Evolutionary conservation across 164 flowering plant species (phyloP).

Genomic region (Vitis vinifera): DNA sequence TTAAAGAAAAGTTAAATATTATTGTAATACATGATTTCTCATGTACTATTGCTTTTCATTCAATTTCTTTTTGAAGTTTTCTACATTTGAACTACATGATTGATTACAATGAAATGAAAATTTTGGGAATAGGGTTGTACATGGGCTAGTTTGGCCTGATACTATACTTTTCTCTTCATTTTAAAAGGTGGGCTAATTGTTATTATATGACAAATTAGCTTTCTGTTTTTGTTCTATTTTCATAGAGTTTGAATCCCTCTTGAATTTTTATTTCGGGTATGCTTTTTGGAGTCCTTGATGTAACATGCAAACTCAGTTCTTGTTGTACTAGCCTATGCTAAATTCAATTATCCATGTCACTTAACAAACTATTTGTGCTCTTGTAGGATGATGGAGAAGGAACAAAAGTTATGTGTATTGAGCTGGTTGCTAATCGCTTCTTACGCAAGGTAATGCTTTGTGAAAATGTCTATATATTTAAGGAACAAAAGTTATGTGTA

Average conservation of each 20-base stretch:
- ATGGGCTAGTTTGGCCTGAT: too few relatives aligned
- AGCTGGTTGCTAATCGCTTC: constrained; percentile 93
- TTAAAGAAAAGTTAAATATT: too few relatives aligned
- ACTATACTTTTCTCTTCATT: too few relatives aligned
- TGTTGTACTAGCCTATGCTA: not conserved
- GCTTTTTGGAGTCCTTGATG: not conserved
- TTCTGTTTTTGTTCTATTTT: too few relatives aligned
- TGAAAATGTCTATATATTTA: not conserved
- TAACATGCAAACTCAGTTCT: not conserved
- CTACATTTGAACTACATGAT: not conserved
- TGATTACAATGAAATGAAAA: not conserved
- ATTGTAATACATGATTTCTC: too few relatives aligned
- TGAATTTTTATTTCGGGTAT: not conserved
- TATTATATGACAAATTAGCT: not conserved
- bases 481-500: constrained; percentile 68
- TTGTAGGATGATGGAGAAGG: constrained; percentile 38
- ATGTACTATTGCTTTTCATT: too few relatives aligned
- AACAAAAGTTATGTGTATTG: constrained; percentile 79
- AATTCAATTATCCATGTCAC: not conserved
- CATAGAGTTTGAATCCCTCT: not conserved
- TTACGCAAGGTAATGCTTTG: constrained; percentile 67
- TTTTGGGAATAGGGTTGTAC: not conserved
- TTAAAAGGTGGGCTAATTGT: too few relatives aligned
- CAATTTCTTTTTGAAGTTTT: too few relatives aligned
- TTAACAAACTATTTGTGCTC: not conserved